Conservation (phyloP, 176 grass and related monocot genomes). For the Metroxylon sagu region DNA sequence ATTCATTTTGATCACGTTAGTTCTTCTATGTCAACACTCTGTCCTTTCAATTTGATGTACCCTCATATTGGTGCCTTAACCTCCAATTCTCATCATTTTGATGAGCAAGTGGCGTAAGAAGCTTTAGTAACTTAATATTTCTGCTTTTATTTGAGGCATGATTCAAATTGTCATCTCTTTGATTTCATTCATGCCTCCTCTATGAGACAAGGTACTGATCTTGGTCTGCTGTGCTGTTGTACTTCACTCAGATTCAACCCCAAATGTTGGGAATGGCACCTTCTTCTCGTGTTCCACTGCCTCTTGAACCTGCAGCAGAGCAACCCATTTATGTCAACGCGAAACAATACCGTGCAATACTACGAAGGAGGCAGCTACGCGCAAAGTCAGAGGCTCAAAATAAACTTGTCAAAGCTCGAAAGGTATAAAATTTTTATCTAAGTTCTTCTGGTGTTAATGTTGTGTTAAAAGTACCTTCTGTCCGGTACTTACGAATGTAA, state of each 20-base stretch:
- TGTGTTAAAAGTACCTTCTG: too few species aligned
- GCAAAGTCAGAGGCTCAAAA: conserved; percentile 93
- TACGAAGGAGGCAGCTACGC: conserved; percentile 78
- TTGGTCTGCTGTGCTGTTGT: conserved; percentile 1
- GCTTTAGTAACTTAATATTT: too few species aligned
- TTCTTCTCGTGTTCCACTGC: conserved; percentile 57
- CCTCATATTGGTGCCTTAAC: too few species aligned
- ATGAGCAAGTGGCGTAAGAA: too few species aligned
- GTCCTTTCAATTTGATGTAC: too few species aligned
- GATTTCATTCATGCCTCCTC: too few species aligned
- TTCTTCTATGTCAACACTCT: too few species aligned
- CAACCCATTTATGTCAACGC: conserved; percentile 93
- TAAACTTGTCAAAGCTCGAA: conserved; percentile 75
- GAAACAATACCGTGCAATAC: conserved; percentile 90
- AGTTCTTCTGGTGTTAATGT: neutral
- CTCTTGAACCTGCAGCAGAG: conserved; percentile 67
- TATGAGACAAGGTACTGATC: neutral
- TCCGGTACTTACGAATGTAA: too few species aligned
- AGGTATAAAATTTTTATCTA: conserved; percentile 35
- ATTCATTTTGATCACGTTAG: too few species aligned
- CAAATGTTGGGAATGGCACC: conserved; percentile 55
- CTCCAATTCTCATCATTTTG: too few species aligned
- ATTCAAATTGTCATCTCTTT: too few species aligned
- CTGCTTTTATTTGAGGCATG: too few species aligned
- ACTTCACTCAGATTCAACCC: conserved; percentile 50